Base-by-base conservation (phyloP, 2,329 filamentous ascomycete species). In the Capronia americana region DNA sequence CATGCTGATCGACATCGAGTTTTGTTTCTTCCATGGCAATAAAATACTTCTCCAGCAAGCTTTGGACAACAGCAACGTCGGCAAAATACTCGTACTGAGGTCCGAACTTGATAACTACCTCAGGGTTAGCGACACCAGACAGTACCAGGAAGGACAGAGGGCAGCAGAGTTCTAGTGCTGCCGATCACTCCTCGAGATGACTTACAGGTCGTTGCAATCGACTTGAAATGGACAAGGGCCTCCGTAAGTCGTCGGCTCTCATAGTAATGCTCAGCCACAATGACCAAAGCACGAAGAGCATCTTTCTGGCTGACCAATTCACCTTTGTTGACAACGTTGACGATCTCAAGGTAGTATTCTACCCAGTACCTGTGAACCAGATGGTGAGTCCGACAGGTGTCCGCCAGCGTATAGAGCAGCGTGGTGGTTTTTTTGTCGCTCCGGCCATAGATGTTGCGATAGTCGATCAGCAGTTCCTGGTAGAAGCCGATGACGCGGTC, bases 381-480 rank as follows among this genome's bases (percentile, higher is more conserved):
- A 34, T 63, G 50, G 20, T 68, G 54, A 0, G 74, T 73, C 17
- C 76, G 75, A 67, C 74, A 77, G 14, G 64, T 71, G 2, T 75
- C 70, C 0, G 75, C 71, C 41, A 77, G 73, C 63, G 78, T 79
- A 72, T 79, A 80, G 44, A 81, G 63, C 26, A 79, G 26, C 68
- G 77, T 74, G 64, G 81, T 76, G 4, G 79, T 79, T 20, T 72
- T 70, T 5, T 74, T 61, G 67, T 81, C 75, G 8, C 75, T 74
- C 2, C 68, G 67, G 4, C 79, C 77, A 46, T 77, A 77, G 41
- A 77, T 73, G 44, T 73, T 74, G 20, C 71, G 73, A 65, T 77
- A 78, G 62, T 81, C 78, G 41, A 76, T 72, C 38, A 81, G 61
- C 23, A 79, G 67, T 64, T 81, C 79, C 66, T 80, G 77, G 24